A percentile compares a stretch with the other conserved stretches of the same genome.
Conservation (phyloP, 306 rosid genomes). For the Prinsepia uniflora region DNA sequence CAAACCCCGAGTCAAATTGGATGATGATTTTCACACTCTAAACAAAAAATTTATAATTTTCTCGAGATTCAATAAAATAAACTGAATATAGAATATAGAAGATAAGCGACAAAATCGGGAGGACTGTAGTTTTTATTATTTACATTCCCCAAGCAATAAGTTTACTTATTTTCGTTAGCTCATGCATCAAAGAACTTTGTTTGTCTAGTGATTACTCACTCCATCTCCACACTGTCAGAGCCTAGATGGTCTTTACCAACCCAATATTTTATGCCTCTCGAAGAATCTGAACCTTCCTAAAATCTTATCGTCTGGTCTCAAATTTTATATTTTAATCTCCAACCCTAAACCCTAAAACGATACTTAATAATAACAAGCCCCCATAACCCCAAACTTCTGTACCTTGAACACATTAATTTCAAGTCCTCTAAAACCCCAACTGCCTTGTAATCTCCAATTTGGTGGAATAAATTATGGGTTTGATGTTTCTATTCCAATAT, state of each 20-base stretch:
- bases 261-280: conserved; percentile 23
- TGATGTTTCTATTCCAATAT: conserved; percentile 71
- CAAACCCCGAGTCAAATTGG: conserved; percentile 8
- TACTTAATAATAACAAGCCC: not conserved
- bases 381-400: conserved; percentile 43
- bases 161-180: conserved; percentile 17
- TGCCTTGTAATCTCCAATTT: conserved; percentile 27
- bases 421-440: conserved; percentile 21
- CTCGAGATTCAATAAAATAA: too few species aligned
- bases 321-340: conserved; percentile 6
- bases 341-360: conserved; percentile 7
- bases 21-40: too few species aligned
- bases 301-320: conserved; percentile 30
- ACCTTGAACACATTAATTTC: conserved; percentile 46
- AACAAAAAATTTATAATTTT: too few species aligned
- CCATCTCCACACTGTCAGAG: conserved; percentile 48
- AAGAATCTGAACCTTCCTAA: conserved; percentile 32
- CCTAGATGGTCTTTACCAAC: conserved; percentile 31
- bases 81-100: too few species aligned
- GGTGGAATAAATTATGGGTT: conserved; percentile 31
- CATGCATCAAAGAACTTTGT: conserved; percentile 37
- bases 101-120: too few species aligned
- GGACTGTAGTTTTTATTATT: conserved; percentile 3
- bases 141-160: conserved; percentile 39
- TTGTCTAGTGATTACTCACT: conserved; percentile 52